Percentiles rank a stretch among this genome's conserved stretches.
These are phyloP conservation scores for Delitschia confertaspora DNA, from an alignment of 495 filamentous ascomycete genomes.

Conservation along the genomic window DNA sequence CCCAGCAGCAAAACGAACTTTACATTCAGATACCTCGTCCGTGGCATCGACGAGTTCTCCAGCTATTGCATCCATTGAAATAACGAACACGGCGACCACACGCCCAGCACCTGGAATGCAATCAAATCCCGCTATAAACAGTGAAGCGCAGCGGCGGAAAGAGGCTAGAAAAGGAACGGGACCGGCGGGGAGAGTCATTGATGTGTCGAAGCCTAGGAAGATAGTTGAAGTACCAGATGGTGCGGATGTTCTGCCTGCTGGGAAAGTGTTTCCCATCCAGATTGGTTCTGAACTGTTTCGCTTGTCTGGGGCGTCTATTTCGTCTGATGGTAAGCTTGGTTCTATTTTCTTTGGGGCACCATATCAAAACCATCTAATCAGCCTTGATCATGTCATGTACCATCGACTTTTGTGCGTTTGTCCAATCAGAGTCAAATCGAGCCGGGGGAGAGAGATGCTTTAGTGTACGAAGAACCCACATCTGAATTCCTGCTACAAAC, in stretches of 20 bases:
- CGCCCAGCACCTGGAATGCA: too few species aligned
- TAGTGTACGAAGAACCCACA: too few species aligned
- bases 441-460: too few species aligned
- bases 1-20: conserved; percentile 19
- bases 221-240: conserved; percentile 17
- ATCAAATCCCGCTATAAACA: neutral
- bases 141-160: conserved; percentile 13
- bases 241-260: conserved; percentile 38
- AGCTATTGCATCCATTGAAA: conserved; percentile 4
- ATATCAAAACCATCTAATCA: too few species aligned
- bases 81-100: conserved; percentile 4
- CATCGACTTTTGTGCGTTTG: too few species aligned
- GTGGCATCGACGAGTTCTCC: conserved; percentile 20
- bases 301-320: conserved; percentile 88
- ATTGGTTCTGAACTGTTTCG: conserved; percentile 87
- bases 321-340: conserved; percentile 76
- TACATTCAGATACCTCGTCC: conserved; percentile 25
- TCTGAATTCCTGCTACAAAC: too few species aligned
- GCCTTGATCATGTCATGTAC: too few species aligned
- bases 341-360: conserved; percentile 6
- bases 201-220: conserved; percentile 21
- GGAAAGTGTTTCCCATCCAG: conserved; percentile 85
- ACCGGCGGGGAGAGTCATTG: conserved; percentile 20
- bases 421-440: too few species aligned
- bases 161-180: conserved; percentile 22